Percentiles rank a stretch among this genome's conserved stretches.
Evolutionary conservation across 441 rosid genomes (phyloP).

Genomic region (Gossypium schwendimanii): DNA sequence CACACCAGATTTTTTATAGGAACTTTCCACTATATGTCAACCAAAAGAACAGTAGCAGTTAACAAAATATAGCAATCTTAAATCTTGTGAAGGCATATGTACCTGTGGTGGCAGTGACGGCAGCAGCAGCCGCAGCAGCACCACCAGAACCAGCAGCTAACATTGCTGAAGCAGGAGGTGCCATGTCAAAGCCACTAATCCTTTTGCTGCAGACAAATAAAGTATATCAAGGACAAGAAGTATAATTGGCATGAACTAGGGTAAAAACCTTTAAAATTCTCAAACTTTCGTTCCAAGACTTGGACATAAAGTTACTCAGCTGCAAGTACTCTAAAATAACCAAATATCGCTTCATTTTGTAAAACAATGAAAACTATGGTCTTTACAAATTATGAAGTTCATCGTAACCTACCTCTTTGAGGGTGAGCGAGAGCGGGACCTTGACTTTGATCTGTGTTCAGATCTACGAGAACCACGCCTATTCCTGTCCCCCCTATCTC

Average conservation of each 20-base stretch:
- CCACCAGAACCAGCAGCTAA: constrained; percentile 52
- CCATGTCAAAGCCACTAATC: constrained; percentile 94
- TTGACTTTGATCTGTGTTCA: constrained; percentile 60
- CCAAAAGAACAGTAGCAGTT: constrained; percentile 49
- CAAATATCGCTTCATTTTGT: not conserved
- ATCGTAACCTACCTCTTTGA: constrained; percentile 48
- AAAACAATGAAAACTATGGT: not conserved
- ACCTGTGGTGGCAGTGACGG: constrained; percentile 36
- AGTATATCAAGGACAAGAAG: constrained; percentile 3
- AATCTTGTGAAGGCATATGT: constrained; percentile 16
- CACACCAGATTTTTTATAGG: constrained; percentile 52
- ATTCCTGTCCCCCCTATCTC: constrained; percentile 67
- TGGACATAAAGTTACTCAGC: not conserved
- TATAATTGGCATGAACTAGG: not conserved
- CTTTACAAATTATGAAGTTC: not conserved
- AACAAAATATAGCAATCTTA: constrained; percentile 16
- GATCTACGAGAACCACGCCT: constrained; percentile 53
- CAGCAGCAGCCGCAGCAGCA: constrained; percentile 21
- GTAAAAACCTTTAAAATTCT: not conserved
- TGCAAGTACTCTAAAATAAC: no score
- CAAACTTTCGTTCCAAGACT: not conserved
- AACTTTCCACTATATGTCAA: constrained; percentile 58
- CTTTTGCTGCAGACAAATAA: constrained; percentile 63
- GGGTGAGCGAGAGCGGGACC: constrained; percentile 34
- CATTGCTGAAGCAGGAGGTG: constrained; percentile 83